A percentile compares a stretch with the other conserved stretches of the same genome.
Evolutionary conservation across 805 yeast species (phyloP).

Genomic region (Ogataea parapolymorpha): DNA sequence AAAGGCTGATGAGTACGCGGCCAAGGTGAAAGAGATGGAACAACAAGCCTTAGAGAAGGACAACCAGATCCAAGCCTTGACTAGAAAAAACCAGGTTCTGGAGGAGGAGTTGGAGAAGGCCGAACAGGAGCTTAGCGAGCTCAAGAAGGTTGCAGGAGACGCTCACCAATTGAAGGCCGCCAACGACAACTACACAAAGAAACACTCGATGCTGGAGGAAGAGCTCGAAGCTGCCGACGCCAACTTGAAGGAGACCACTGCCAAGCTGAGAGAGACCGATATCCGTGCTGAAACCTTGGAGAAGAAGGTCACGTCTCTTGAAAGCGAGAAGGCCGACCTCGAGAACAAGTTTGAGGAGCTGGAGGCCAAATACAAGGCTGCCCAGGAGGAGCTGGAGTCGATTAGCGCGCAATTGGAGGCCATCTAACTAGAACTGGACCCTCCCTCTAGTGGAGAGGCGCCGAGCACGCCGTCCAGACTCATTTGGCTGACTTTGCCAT

Average conservation of each 20-base stretch:
- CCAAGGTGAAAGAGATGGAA: conserved; percentile 82
- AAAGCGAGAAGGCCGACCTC: conserved; percentile 86
- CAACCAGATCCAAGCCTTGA: conserved; percentile 88
- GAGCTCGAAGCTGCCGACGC: conserved; percentile 88
- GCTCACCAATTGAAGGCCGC: conserved; percentile 83
- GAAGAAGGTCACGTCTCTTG: conserved; percentile 88
- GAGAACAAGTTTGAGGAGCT: conserved; percentile 90
- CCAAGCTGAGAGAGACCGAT: conserved; percentile 91
- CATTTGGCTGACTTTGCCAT: conserved; percentile 5
- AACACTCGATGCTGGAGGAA: conserved; percentile 83
- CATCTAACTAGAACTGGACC: conserved; percentile 34
- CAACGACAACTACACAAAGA: conserved; percentile 88
- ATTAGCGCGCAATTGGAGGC: conserved; percentile 94
- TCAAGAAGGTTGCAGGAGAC: conserved; percentile 86
- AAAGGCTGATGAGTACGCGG: conserved; percentile 83
- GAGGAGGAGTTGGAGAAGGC: conserved; percentile 80
- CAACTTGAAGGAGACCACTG: conserved; percentile 89
- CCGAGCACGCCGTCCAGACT: neutral
- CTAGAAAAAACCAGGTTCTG: conserved; percentile 85
- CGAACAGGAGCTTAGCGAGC: conserved; percentile 69
- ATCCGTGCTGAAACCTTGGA: conserved; percentile 94
- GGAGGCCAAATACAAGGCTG: conserved; percentile 72
- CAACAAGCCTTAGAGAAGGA: conserved; percentile 91
- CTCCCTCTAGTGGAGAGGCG: conserved; percentile 1
- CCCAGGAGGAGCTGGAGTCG: conserved; percentile 93